Evolutionary conservation across 176 grass and related monocot species (phyloP).

Genomic region (Neostapfia colusana): DNA sequence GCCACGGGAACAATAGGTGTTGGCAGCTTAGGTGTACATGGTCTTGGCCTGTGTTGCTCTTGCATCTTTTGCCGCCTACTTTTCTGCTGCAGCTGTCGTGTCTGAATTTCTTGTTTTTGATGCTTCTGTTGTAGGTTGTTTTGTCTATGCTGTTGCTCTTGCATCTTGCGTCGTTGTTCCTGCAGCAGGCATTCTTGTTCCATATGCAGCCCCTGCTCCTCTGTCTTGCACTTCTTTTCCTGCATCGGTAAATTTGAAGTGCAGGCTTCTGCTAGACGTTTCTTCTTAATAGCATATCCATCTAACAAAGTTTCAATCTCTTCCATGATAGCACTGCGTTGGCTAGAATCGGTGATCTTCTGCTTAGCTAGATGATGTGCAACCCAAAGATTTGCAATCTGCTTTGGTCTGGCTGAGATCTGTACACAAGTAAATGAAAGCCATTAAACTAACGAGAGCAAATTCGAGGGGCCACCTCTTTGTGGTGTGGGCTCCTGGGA

Average conservation of each 20-base stretch:
- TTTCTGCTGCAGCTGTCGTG: constrained; percentile 12
- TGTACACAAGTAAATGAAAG: constrained; percentile 22
- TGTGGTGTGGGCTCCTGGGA: background rate
- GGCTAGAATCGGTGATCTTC: constrained; percentile 22
- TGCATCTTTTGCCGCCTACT: constrained; percentile 1
- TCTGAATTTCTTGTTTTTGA: constrained; percentile 14
- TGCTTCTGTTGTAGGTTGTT: constrained; percentile 9
- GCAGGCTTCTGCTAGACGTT: background rate
- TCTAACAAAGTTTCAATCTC: constrained; percentile 39
- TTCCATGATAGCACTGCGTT: constrained; percentile 22
- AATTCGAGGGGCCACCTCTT: background rate
- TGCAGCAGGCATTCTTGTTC: background rate
- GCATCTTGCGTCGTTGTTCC: background rate
- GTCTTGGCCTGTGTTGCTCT: constrained; percentile 13
- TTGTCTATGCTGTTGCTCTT: constrained; percentile 19
- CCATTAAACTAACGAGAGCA: constrained; percentile 22
- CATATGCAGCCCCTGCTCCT: constrained; percentile 8
- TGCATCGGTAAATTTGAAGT: constrained; percentile 29
- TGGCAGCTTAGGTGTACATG: constrained; percentile 9
- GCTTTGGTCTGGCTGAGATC: constrained; percentile 28
- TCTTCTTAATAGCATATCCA: constrained; percentile 22
- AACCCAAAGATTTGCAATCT: constrained; percentile 16
- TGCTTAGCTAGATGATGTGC: constrained; percentile 35
- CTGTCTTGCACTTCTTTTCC: constrained; percentile 41
- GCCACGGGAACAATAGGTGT: background rate